Percentiles rank a stretch among this genome's conserved stretches.
Conservation (phyloP, 164 flowering plant genomes). For the Umbellularia californica region DNA sequence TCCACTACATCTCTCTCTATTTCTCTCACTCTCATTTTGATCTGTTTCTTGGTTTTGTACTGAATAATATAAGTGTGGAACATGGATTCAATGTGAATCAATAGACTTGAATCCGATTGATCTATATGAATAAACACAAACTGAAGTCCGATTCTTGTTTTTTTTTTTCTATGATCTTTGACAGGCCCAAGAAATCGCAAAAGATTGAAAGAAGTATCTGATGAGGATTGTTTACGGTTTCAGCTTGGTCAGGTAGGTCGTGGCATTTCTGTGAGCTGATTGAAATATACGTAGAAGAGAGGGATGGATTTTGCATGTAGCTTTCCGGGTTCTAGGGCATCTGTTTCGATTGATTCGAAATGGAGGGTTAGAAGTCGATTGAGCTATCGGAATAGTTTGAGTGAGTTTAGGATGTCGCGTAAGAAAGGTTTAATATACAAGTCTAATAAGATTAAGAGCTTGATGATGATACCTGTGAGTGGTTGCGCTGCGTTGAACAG, state of each 20-base stretch:
- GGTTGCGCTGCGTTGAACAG: constrained; percentile 14
- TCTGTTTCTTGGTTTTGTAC: not conserved
- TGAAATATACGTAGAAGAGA: not conserved
- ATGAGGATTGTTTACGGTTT: not conserved
- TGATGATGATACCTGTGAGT: constrained; percentile 1
- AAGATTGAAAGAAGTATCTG: not conserved
- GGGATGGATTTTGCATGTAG: constrained; percentile 54
- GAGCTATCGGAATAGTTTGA: constrained; percentile 19
- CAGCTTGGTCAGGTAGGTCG: not conserved
- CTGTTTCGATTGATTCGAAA: constrained; percentile 18
- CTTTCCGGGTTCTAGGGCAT: constrained; percentile 26
- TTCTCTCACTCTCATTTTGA: not conserved
- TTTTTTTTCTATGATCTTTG: not conserved
- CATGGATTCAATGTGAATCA: no score
- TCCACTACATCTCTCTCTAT: not conserved
- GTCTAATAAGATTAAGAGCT: constrained; percentile 21
- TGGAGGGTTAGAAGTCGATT: constrained; percentile 15
- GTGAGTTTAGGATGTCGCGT: constrained; percentile 13
- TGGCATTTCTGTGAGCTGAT: constrained; percentile 2
- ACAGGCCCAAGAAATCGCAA: not conserved
- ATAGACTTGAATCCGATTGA: no score
- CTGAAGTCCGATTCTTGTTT: no score
- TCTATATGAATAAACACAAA: no score
- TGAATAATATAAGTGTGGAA: no score
- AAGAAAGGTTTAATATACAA: not conserved